A percentile compares a stretch with the other conserved stretches of the same genome.
phyloP scores from a whole-genome alignment of 345 rosid species.

The Hibiscus tridactylites region DNA sequence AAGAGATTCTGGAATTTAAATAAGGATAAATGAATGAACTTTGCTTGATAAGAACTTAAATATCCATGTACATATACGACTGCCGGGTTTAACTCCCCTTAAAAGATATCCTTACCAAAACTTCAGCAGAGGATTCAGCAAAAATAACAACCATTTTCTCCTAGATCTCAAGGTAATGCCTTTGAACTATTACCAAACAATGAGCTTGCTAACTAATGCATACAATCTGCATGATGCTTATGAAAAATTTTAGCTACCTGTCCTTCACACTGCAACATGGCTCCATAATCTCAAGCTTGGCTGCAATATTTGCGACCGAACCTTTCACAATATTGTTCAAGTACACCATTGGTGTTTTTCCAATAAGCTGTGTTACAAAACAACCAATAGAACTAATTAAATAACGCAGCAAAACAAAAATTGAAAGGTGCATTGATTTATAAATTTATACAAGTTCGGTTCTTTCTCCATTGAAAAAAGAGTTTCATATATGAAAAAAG shows the following conservation, averaged over 20 bases:
- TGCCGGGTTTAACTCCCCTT: background rate
- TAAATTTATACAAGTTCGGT: background rate
- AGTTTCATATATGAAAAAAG: background rate
- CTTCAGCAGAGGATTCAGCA: background rate
- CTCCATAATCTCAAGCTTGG: constrained; percentile 90
- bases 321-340: constrained; percentile 81
- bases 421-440: background rate
- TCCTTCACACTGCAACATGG: constrained; percentile 92
- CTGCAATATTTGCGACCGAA: constrained; percentile 70
- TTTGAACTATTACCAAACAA: background rate
- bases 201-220: background rate
- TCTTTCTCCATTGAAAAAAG: background rate
- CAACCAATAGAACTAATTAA: constrained; percentile 5
- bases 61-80: background rate
- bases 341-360: constrained; percentile 93
- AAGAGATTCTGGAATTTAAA: background rate
- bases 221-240: background rate
- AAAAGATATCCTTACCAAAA: background rate
- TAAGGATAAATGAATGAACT: background rate
- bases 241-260: constrained; percentile 30
- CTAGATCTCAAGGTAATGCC: background rate
- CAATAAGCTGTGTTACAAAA: constrained; percentile 55
- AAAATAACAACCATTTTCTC: background rate
- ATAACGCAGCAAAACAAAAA: background rate
- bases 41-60: background rate